phyloP scores from a whole-genome alignment of 345 rosid genomes.

The Hypericum androsaemum region DNA sequence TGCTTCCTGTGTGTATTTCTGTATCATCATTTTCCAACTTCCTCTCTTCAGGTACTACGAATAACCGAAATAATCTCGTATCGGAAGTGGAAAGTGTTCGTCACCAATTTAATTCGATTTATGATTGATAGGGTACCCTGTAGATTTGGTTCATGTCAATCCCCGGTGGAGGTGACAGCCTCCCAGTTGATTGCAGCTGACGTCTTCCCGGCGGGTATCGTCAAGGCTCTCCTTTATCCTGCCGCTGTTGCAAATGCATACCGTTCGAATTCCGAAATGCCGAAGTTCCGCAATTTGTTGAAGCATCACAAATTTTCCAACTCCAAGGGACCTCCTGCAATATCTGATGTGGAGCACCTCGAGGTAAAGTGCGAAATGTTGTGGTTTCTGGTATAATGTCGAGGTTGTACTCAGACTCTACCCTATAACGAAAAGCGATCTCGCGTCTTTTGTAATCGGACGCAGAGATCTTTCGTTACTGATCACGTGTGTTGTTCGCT shows the following conservation, averaged over 20 bases:
- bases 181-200: slow-evolving; percentile 48
- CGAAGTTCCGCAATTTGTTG: slow-evolving; percentile 31
- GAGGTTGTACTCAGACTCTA: no score
- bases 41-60: slow-evolving; percentile 72
- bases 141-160: slow-evolving; percentile 46
- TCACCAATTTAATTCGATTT: not conserved
- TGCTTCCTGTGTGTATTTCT: slow-evolving; percentile 34
- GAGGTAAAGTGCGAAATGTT: no score
- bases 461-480: not conserved
- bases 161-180: slow-evolving; percentile 62
- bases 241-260: slow-evolving; percentile 50
- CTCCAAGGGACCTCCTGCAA: slow-evolving; percentile 12
- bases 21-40: slow-evolving; percentile 59
- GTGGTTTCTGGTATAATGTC: not conserved
- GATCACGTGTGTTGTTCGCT: not conserved
- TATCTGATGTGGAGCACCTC: slow-evolving; percentile 36
- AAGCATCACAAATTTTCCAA: slow-evolving; percentile 26
- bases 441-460: not conserved
- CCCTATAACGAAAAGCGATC: not conserved
- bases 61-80: not conserved
- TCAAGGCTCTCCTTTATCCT: slow-evolving; percentile 63
- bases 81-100: not conserved
- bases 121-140: slow-evolving; percentile 48
- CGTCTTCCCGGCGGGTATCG: slow-evolving; percentile 35
- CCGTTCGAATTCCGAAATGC: slow-evolving; percentile 19